These are phyloP conservation scores for Samsoniella hepiali DNA, from an alignment of 2,329 filamentous ascomycete genomes.

Conservation along the genomic window DNA sequence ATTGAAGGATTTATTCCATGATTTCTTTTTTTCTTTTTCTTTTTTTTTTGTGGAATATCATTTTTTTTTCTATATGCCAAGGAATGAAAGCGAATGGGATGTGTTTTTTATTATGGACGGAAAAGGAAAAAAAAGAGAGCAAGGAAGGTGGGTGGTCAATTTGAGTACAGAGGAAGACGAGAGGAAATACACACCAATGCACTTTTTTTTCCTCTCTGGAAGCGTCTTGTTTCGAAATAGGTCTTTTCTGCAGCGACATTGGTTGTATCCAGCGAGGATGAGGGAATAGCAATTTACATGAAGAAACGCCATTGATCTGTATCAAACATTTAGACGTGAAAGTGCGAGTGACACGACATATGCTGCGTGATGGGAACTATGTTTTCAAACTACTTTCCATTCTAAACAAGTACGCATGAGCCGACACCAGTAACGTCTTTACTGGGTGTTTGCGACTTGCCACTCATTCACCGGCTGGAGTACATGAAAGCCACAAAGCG, in stretches of 20 bases:
- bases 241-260: slow-evolving; percentile 12
- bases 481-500: neutral
- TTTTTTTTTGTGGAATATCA: slow-evolving; percentile 1
- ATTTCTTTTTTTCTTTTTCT: neutral
- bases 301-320: neutral
- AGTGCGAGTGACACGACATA: too few relatives aligned
- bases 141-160: neutral
- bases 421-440: neutral
- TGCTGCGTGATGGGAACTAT: too few relatives aligned
- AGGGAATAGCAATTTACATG: neutral
- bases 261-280: slow-evolving; percentile 10
- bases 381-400: neutral
- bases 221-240: neutral
- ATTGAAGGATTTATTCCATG: neutral
- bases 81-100: neutral
- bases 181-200: neutral
- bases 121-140: neutral
- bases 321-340: too few relatives aligned
- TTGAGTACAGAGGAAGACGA: neutral
- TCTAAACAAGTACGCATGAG: neutral
- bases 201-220: neutral
- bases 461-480: neutral
- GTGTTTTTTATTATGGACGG: neutral
- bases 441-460: neutral
- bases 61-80: slow-evolving; percentile 8